phyloP scores from a whole-genome alignment of 148 eudicot genomes.

The Heliosperma pusillum region DNA sequence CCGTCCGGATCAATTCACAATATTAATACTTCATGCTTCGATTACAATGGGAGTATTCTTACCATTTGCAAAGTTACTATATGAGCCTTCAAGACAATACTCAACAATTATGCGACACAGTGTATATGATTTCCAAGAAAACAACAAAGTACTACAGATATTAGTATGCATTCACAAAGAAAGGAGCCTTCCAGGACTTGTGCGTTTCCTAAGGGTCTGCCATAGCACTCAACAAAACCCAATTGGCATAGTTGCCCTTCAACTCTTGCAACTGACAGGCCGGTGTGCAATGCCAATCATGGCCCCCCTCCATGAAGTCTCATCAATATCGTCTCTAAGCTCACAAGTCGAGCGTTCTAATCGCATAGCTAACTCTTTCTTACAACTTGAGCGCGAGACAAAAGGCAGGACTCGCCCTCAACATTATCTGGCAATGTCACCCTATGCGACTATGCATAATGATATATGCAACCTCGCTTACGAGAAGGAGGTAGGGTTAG shows the following conservation, averaged over 20 bases:
- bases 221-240: neutral
- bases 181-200: neutral
- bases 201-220: neutral
- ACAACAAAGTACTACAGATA: neutral
- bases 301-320: constrained; percentile 26
- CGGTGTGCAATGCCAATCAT: constrained; percentile 22
- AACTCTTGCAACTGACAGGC: constrained; percentile 22
- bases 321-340: constrained; percentile 11
- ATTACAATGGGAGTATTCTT: neutral
- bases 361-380: constrained; percentile 12
- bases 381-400: constrained; percentile 10
- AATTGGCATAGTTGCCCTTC: constrained; percentile 12
- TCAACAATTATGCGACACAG: constrained; percentile 3
- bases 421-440: constrained; percentile 20
- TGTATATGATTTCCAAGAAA: neutral
- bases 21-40: neutral
- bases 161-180: constrained; percentile 22
- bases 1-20: neutral
- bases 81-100: constrained; percentile 16
- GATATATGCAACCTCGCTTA: constrained; percentile 23
- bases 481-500: constrained; percentile 12
- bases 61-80: constrained; percentile 10
- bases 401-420: constrained; percentile 13
- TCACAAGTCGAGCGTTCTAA: constrained; percentile 21
- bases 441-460: constrained; percentile 26